Conservation (phyloP, 164 flowering plant genomes). For the Berberis thunbergii region DNA sequence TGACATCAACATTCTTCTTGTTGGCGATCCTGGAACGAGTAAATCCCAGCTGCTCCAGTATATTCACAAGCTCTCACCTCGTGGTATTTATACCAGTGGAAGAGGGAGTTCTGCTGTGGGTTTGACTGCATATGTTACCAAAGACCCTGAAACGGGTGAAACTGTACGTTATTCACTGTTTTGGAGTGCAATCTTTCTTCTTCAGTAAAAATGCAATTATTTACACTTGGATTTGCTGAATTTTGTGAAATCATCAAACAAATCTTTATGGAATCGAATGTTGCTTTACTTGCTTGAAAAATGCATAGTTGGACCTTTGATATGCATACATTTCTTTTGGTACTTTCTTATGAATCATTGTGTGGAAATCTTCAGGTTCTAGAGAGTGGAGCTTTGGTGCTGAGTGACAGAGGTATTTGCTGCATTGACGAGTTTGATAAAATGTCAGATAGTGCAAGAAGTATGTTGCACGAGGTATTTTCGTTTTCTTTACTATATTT, state of each 20-base stretch:
- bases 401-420: conserved; percentile 94
- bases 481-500: neutral
- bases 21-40: conserved; percentile 99
- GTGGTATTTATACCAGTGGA: conserved; percentile 99
- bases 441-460: conserved; percentile 96
- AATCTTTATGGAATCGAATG: no score
- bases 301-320: neutral
- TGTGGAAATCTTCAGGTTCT: conserved; percentile 45
- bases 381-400: conserved; percentile 96
- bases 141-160: conserved; percentile 99
- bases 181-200: no score
- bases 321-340: neutral
- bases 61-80: conserved; percentile 95
- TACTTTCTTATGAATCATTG: no score
- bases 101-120: conserved; percentile 99
- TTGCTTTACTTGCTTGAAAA: neutral
- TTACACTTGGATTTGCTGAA: no score
- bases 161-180: conserved; percentile 41
- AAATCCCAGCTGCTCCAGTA: conserved; percentile 97
- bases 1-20: conserved; percentile 89
- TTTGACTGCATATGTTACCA: conserved; percentile 87
- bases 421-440: conserved; percentile 99
- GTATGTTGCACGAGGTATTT: conserved; percentile 93
- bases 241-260: no score
- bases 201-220: no score